A percentile compares a stretch with the other conserved stretches of the same genome.
Conservation (phyloP, 208 protist genomes). For the Trypanosoma brucei region DNA sequence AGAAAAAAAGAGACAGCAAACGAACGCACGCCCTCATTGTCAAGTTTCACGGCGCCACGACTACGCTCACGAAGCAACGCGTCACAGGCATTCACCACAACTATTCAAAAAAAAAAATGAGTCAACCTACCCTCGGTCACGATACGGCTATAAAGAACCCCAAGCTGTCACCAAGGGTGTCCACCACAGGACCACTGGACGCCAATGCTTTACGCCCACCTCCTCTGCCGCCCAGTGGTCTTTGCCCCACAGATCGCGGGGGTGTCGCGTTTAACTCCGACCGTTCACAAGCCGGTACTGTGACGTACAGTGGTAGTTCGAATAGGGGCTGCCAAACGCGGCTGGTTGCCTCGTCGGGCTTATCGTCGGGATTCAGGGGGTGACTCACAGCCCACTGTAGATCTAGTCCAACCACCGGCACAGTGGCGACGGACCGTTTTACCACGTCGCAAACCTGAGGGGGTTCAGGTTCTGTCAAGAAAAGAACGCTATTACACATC, state of each 20-base stretch:
- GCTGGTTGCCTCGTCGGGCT: background rate
- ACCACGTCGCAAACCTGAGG: background rate
- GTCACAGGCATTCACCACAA: background rate
- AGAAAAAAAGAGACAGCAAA: too few species aligned
- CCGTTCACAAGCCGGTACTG: background rate
- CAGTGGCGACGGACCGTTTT: constrained; percentile 1
- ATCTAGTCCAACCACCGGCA: constrained; percentile 7
- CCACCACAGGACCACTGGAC: background rate
- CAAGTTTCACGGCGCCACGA: too few species aligned
- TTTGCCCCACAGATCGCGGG: background rate
- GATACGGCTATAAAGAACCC: constrained; percentile 24
- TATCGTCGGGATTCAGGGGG: background rate
- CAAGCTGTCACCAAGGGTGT: constrained; percentile 11
- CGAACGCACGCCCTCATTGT: too few species aligned
- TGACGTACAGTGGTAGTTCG: constrained; percentile 19
- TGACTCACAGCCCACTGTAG: background rate
- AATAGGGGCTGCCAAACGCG: constrained; percentile 10
- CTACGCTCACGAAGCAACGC: too few species aligned
- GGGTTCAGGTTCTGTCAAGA: constrained; percentile 5
- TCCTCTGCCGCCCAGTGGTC: background rate
- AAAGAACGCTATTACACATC: constrained; percentile 4
- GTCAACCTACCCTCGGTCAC: background rate
- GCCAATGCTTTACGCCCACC: background rate
- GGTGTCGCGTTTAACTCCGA: background rate
- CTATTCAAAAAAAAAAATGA: background rate